Evolutionary conservation across 352 stramenopile genomes (phyloP), one percentile per base, ranked within the genome.

Genomic region (Globisporangium ultimum): DNA sequence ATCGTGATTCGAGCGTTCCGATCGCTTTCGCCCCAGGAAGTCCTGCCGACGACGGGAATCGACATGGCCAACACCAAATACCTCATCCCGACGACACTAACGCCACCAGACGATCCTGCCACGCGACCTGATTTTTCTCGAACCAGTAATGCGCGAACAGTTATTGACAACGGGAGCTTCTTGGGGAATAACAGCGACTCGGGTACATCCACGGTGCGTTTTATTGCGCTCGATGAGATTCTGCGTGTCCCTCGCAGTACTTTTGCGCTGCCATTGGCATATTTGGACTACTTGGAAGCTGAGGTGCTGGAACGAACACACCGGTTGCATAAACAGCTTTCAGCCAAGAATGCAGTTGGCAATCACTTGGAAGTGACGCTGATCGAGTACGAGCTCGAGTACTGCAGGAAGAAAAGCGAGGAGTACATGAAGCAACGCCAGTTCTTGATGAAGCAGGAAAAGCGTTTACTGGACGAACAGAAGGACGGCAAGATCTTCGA

Each of bases 61-160:
- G 80, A 91, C 53, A 90, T 90, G 74, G 84, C 84, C 15, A 80
- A 82, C 54, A 52, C 80, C 51, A 93, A 93, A 58, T 93, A 84
- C 60, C 61, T 93, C 18, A 74, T 93, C 20, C 80, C 84, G 2
- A 91, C 84, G 38, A 82, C 68, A 0, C 54, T 90, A 15, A 62
- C 68, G 38, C 55, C 67, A 40, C 68, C 61, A n/a, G 71, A 76
- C 9, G 66, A 78, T 22, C 34, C 66, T 36, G 20, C 55, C n/a
- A 22, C 41, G n/a, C 41, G 21, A 9, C 24, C 48, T 1, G 21
- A 60, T 41, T 62, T 61, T 48, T 70, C 36, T 1, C 72, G 71
- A 10, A 71, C 56, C 9, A 78, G 65, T 50, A 69, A 76, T 20
- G 61, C 71, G 21, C 60, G 69, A 17, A 80, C 68, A 17, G 63